Evolutionary conservation across 2,329 filamentous ascomycete species (phyloP).

Genomic region (Sporothrix dimorphospora): DNA sequence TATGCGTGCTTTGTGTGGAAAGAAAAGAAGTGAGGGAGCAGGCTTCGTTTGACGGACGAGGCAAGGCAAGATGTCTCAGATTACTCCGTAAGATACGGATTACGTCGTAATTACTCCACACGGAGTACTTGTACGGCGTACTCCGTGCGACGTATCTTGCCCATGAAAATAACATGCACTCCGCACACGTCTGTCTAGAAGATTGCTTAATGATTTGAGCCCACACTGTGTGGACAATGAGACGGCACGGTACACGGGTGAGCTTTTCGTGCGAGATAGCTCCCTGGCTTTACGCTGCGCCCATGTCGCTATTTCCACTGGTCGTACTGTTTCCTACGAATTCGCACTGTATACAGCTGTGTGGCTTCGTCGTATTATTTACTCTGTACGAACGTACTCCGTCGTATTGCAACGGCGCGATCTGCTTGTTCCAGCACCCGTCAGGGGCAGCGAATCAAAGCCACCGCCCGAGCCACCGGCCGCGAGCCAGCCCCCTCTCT

Average conservation of each 20-base stretch:
- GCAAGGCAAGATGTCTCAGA: no score
- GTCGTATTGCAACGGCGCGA: not conserved
- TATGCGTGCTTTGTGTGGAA: no score
- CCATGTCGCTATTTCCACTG: not conserved
- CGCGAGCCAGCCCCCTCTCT: slow-evolving; percentile 27
- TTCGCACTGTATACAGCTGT: not conserved
- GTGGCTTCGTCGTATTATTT: not conserved
- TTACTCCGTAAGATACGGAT: no score
- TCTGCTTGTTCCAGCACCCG: slow-evolving; percentile 3
- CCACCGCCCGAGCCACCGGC: slow-evolving; percentile 22
- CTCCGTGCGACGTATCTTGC: no score
- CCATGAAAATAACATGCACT: not conserved
- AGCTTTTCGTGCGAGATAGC: not conserved
- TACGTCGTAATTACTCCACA: no score
- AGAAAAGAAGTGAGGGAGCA: no score
- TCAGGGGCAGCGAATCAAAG: slow-evolving; percentile 32
- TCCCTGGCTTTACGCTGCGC: no score
- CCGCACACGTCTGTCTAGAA: not conserved
- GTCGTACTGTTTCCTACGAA: not conserved
- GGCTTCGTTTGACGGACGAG: no score
- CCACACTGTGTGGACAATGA: not conserved
- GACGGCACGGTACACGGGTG: not conserved
- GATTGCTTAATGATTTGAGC: not conserved
- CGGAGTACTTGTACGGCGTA: no score
- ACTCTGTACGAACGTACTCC: not conserved